phyloP scores from a whole-genome alignment of 352 stramenopile genomes.

The Globisporangium okanoganense region DNA sequence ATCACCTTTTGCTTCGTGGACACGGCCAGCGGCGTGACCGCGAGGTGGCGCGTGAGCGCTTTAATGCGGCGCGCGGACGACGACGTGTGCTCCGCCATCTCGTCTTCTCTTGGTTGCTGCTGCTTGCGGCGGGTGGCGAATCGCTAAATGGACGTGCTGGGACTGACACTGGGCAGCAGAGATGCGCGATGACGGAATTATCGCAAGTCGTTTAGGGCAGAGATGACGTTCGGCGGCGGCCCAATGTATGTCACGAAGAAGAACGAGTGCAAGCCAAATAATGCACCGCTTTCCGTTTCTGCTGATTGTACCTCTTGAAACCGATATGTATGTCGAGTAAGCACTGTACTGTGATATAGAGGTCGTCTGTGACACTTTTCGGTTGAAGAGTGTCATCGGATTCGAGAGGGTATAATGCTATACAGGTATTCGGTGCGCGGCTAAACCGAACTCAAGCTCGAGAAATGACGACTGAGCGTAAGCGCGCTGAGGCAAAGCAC shows the following conservation, averaged over 20 bases:
- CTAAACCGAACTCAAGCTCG: not conserved
- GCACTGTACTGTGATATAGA: not conserved
- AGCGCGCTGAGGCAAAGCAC: constrained; percentile 1
- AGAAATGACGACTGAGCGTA: constrained; percentile 4
- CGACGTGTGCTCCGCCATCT: constrained; percentile 24
- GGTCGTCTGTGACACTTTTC: not conserved
- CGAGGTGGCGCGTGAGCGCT: constrained; percentile 49
- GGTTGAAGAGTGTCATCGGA: not conserved
- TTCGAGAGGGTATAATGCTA: not conserved
- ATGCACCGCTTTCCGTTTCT: not conserved
- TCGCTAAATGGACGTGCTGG: not conserved
- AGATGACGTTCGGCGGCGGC: constrained; percentile 1
- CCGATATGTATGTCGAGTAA: not conserved
- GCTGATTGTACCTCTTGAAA: not conserved
- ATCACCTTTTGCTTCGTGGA: constrained; percentile 40
- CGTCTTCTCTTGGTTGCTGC: not conserved
- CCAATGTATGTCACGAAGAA: not conserved
- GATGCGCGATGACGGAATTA: not conserved
- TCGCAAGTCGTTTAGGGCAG: no score
- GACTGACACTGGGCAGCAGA: no score
- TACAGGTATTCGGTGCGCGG: not conserved
- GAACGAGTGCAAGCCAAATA: not conserved
- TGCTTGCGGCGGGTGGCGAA: not conserved
- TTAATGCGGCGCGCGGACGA: constrained; percentile 37
- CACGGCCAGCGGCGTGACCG: constrained; percentile 19